Evolutionary conservation across 1,284 basidiomycete species (phyloP), one percentile per base, ranked within the genome.

Genomic region (Apiotrichum akiyoshidainum): DNA sequence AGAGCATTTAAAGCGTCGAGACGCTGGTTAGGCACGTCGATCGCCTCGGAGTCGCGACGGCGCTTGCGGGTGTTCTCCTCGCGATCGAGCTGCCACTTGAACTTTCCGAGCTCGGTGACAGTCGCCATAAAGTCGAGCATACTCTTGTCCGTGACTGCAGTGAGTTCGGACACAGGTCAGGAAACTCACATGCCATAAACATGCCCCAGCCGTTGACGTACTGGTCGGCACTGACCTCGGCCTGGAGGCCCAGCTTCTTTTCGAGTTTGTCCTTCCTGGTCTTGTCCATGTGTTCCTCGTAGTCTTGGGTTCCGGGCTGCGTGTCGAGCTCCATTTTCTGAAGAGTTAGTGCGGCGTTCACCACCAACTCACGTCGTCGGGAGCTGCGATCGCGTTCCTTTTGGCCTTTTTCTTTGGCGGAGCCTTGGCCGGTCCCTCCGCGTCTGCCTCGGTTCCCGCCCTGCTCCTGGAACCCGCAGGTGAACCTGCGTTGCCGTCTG

Each of bases 61-160:
- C n/a, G 26, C 7, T 31, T 31, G 26, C 26, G 26, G 7, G 26
- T 31, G 26, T 37, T 37, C 12, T 37, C 14, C 37, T 37, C 14
- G 37, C 12, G 46, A 17, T 71, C 69, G 11, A 55, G 21, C 59
- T 73, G 63, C 73, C 73, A 75, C 46, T 68, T 60, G 55, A 67
- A 73, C 26, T 31, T 40, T 57, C 58, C 9, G 47, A 11, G 14
- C 12, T 63, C 52, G 39, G 56, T 56, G 53, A 68, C 46, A 8
- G 51, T 46, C 2, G 52, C 45, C 31, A 73, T 65, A 41, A 69
- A 59, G 1, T 19, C 60, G 8, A 63, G 48, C 69, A 75, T 68
- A 4, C 60, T 68, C 4, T 59, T 42, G 52, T 75, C 61, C 35
- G 68, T 60, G 50, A 72, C 73, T 75, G 54, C 1, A 7, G 42